Evolutionary conservation across 2,329 filamentous ascomycete genomes (phyloP), one percentile per base, ranked within the genome.

Genomic region (Lasiodiplodia hormozganensis): DNA sequence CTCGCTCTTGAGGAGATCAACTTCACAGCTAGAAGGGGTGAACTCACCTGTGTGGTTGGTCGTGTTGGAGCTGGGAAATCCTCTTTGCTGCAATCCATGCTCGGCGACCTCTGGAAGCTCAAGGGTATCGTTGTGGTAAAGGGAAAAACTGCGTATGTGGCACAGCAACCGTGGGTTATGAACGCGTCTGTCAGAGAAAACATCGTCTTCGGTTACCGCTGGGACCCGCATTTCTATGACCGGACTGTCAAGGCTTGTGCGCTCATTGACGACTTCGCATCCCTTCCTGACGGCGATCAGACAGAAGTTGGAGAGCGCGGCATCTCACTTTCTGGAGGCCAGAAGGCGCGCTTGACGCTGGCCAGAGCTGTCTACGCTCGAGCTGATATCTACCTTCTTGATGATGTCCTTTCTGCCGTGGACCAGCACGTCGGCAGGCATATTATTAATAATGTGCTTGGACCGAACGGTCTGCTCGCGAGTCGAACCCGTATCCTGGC

Each of bases 111-210:
- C 4, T 97, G 91, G 90, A 98, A 97, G 79, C 85, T 91, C 62
- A 89, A 92, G 70, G 96, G 96, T 58, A 86, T 92, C 70, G 95
- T 97, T 4, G 85, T 92, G 67, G 86, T 99, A 11, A 90, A 92
- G 73, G 96, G 96, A 57, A 88, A 86, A 34, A 88, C 93, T 51
- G 96, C 96, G 1, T 99, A 98, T 78, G 96, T 97, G 69, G 92
- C 94, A 18, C 96, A 99, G 79, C 90, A 92, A 75, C 85, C 94
- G 23, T 99, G 96, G 96, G 92, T 99, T 65, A 95, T 98, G 90
- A 99, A 99, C 77, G 96, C 96, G 10, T 97, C 92, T 36, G 94
- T 99, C 68, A 93, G 94, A 74, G 96, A 99, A 77, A 99, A 99
- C 77, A 97, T 99, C 73, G 86, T 97, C 4, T 99, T 99, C 76